Conservation (phyloP, 768 basidiomycete species). For the Nidula microcarpa region DNA sequence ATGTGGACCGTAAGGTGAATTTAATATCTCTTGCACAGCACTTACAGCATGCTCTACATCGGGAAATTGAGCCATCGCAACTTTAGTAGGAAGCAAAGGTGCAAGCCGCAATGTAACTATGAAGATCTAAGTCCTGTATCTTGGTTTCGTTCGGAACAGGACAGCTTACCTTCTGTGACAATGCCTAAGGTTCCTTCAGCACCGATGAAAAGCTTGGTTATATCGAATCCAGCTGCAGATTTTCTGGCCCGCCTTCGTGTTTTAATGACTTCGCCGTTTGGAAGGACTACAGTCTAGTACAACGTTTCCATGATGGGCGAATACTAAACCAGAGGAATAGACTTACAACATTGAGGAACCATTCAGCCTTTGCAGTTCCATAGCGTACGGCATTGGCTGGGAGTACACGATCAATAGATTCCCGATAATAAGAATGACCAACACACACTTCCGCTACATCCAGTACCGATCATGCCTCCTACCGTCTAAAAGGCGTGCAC, state of each 20-base stretch:
- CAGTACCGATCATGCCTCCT: constrained; percentile 87
- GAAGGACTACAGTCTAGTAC: constrained; percentile 75
- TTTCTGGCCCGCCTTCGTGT: constrained; percentile 79
- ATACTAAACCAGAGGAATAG: too few species aligned
- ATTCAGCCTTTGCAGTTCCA: constrained; percentile 84
- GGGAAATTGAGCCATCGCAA: constrained; percentile 87
- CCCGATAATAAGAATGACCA: background rate
- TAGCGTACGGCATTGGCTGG: constrained; percentile 80
- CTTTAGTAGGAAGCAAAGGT: constrained; percentile 77
- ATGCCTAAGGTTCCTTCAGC: constrained; percentile 89
- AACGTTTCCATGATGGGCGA: constrained; percentile 4
- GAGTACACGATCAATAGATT: background rate
- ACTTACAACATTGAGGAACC: constrained; percentile 79
- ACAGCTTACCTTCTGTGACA: constrained; percentile 71
- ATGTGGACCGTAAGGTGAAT: constrained; percentile 61
- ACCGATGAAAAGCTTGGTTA: constrained; percentile 85
- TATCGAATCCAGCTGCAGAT: constrained; percentile 84
- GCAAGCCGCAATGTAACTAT: constrained; percentile 80
- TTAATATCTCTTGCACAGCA: constrained; percentile 80
- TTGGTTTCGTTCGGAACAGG: background rate
- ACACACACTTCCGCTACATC: constrained; percentile 76
- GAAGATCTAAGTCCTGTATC: background rate
- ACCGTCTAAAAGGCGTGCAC: constrained; percentile 56
- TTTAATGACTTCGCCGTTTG: constrained; percentile 83
- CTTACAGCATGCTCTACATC: constrained; percentile 72